These are phyloP conservation scores for Hygrophorus russula DNA, from an alignment of 768 basidiomycete genomes.

Conservation along the genomic window DNA sequence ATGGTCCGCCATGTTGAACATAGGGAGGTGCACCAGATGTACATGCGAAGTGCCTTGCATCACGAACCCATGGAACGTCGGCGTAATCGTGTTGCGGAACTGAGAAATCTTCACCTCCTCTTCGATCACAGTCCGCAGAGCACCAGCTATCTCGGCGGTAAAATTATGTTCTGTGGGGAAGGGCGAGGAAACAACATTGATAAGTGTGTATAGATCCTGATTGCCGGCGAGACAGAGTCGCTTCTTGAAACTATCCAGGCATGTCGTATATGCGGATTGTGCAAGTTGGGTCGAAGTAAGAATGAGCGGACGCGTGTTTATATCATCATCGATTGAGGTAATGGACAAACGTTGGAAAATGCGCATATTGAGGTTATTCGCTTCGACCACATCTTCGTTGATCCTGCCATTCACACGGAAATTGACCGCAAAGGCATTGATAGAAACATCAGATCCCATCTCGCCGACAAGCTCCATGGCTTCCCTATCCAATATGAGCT, in stretches of 20 bases:
- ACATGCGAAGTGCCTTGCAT: slow-evolving; percentile 23
- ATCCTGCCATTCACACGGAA: slow-evolving; percentile 22
- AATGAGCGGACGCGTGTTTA: slow-evolving; percentile 12
- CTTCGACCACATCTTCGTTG: slow-evolving; percentile 27
- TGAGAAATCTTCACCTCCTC: slow-evolving; percentile 22
- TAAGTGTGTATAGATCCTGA: slow-evolving; percentile 23
- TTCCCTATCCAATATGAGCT: slow-evolving; percentile 14
- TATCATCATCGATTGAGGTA: slow-evolving; percentile 11
- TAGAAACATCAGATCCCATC: slow-evolving; percentile 30
- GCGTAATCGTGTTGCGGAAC: slow-evolving; percentile 20
- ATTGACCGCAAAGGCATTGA: slow-evolving; percentile 35
- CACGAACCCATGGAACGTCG: slow-evolving; percentile 23
- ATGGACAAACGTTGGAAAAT: slow-evolving; percentile 29
- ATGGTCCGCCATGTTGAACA: slow-evolving; percentile 24
- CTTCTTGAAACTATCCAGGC: slow-evolving; percentile 23
- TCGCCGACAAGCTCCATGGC: slow-evolving; percentile 15
- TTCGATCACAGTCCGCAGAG: slow-evolving; percentile 20
- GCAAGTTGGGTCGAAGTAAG: slow-evolving; percentile 21
- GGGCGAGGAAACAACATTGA: slow-evolving; percentile 30
- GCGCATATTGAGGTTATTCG: slow-evolving; percentile 27
- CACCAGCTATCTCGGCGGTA: slow-evolving; percentile 17
- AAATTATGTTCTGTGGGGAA: slow-evolving; percentile 22
- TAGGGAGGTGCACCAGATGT: slow-evolving; percentile 22
- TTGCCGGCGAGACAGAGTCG: slow-evolving; percentile 20
- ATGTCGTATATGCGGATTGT: slow-evolving; percentile 21